Base-by-base conservation (phyloP, 352 stramenopile genomes). In the Pythium myriotylum region DNA sequence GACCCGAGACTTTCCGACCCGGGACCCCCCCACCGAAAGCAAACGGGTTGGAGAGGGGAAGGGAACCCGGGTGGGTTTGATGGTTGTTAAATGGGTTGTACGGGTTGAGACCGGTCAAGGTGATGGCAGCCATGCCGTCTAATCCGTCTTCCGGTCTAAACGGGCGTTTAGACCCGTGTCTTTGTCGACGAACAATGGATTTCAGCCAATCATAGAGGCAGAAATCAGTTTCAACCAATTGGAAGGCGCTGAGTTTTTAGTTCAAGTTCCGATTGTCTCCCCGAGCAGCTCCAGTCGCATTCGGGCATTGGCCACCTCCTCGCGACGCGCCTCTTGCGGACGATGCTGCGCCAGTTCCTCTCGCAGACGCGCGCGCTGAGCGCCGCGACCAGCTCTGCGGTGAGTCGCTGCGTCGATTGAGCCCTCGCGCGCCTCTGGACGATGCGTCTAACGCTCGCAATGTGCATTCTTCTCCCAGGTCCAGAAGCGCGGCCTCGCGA, bases 291-390 rank as follows among this genome's bases (percentile, higher is more conserved):
- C 27, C 27, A 37, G n/a, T 35, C 6, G 35, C 46, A 60, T 68
- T 62, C 24, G 6, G 37, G 7, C 46, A 59, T 67, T 35, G 22
- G 52, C n/a, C 41, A 42, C 33, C 27, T 33, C 32, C n/a, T 2
- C n/a, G 35, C 10, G 40, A 27, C 3, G 46, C 13, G 3, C 20
- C 26, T 52, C 17, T 24, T 58, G 16, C 19, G 10, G 23, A 49
- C 32, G 20, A 72, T 72, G 64, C 56, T 72, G 64, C 57, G 54
- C 46, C 45, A 51, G 6, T 54, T 67, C 2, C 46, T 72, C 19
- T 40, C 59, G 47, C 64, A 59, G 13, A 27, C 64, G 29, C 48
- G 52, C 35, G 42, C 35, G 19, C 8, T 59, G 22, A 27, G 29
- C 17, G 58, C 58, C 23, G 19, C 58, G 10, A 47, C 52, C 20